phyloP scores from a whole-genome alignment of 805 yeast species.

The Candida argentea region DNA sequence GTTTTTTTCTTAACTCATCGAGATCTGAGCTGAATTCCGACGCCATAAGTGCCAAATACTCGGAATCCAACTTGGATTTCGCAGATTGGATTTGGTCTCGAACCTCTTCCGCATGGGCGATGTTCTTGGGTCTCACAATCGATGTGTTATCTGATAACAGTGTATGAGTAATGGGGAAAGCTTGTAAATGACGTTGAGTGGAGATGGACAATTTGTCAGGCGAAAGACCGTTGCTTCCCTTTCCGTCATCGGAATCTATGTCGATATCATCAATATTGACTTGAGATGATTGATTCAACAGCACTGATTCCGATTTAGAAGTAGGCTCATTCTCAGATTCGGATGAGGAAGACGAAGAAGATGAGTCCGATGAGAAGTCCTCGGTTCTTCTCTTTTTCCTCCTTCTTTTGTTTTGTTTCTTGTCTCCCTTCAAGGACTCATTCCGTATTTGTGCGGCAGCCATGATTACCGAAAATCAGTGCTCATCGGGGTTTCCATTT shows the following conservation, averaged over 20 bases:
- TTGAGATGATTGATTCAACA: conserved; percentile 7
- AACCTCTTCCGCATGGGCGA: conserved; percentile 8
- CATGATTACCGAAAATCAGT: no score
- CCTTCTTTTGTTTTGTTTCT: conserved; percentile 36
- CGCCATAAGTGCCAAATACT: conserved; percentile 47
- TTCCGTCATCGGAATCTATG: conserved; percentile 17
- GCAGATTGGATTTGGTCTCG: conserved; percentile 16
- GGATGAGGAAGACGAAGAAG: conserved; percentile 32
- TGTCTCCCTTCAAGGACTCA: conserved; percentile 3
- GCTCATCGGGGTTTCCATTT: no score
- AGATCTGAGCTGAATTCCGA: conserved; percentile 51
- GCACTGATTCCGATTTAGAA: conserved; percentile 4
- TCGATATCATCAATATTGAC: conserved; percentile 22
- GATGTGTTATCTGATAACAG: conserved; percentile 8
- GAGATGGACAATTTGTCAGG: conserved; percentile 12
- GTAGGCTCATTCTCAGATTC: conserved; percentile 7
- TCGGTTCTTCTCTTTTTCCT: conserved; percentile 80
- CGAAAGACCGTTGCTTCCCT: conserved; percentile 4
- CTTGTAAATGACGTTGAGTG: conserved; percentile 11
- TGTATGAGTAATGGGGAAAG: conserved; percentile 17
- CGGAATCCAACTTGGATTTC: conserved; percentile 33
- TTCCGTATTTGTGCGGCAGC: conserved; percentile 6
- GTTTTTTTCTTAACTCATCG: conserved; percentile 48
- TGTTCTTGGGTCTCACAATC: conserved; percentile 7
- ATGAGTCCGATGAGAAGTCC: conserved; percentile 49